Evolutionary conservation across 2,329 filamentous ascomycete genomes (phyloP), one percentile per base, ranked within the genome.

Genomic region (Xenoacremonium recifei): DNA sequence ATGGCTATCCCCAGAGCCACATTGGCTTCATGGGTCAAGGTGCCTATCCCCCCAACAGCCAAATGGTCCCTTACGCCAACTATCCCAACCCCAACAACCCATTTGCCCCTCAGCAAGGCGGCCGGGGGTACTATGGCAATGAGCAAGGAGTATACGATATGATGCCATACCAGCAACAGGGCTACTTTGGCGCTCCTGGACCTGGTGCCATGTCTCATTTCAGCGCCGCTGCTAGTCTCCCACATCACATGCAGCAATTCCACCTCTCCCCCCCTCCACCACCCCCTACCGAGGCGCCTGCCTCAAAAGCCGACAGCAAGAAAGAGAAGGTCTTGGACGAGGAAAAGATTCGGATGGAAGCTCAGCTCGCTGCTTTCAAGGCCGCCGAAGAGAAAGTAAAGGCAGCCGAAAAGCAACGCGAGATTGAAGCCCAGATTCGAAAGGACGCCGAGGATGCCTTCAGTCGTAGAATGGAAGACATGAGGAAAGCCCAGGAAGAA

Each of bases 341-440:
- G 2, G 77, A 85, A 42, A 80, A 80, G 54, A 69, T 84, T 48
- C 70, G 70, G n/a, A 73, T 84, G 42, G 75, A 84, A 47, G 73
- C 79, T 48, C 75, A 85, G 52, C 63, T 87, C 13, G 70, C 73
- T 11, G 64, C 66, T 9, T 68, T 78, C 32, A 71, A 78, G 47
- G 66, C 62, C 4, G 69, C 69, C 21, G 64, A 73, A 42, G 71
- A 69, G 21, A 67, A 63, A 48, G 68, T 66, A 45, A 73, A 72
- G 39, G 71, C 70, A 10, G 69, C 67, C 9, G 68, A 72, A 23
- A 69, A 64, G 53, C 66, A 70, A 42, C 63, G 62, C 4, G 69
- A 72, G 37, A 48, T 71, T 1, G 72, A 77, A 46, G 64, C 63
- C 10, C 66, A 69, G 49, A 74, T 68, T 34, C 67, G 70, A 21